Evolutionary conservation across 2,329 filamentous ascomycete genomes (phyloP).

Genomic region (Hortaea werneckii): DNA sequence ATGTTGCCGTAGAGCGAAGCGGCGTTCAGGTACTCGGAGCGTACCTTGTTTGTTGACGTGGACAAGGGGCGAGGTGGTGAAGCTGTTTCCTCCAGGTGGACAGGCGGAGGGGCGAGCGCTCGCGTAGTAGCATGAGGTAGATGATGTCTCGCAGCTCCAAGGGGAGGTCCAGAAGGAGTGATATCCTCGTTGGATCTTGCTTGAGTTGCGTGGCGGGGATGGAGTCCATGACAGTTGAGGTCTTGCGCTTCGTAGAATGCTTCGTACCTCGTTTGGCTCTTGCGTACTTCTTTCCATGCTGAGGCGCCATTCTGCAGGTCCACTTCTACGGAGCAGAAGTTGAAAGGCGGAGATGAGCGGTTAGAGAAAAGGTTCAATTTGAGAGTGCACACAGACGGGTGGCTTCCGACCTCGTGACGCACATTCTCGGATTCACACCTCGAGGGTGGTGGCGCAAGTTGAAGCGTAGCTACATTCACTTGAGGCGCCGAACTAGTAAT

Average conservation of each 20-base stretch:
- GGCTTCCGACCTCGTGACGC: too few species aligned
- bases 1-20: background rate
- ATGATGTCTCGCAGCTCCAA: slow-evolving; percentile 6
- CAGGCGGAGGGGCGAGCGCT: background rate
- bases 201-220: slow-evolving; percentile 1
- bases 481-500: too few species aligned
- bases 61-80: background rate
- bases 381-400: too few species aligned
- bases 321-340: too few species aligned
- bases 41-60: slow-evolving; percentile 4
- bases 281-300: too few species aligned
- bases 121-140: slow-evolving; percentile 3
- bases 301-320: too few species aligned
- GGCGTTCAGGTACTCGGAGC: slow-evolving; percentile 1
- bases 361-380: too few species aligned
- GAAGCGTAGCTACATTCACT: too few species aligned
- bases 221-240: background rate
- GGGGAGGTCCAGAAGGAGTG: slow-evolving; percentile 6
- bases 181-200: background rate
- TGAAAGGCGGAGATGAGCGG: too few species aligned
- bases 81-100: background rate
- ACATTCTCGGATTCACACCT: too few species aligned
- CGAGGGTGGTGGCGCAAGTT: too few species aligned
- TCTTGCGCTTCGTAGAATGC: background rate
- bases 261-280: too few species aligned